These are phyloP conservation scores for Raddia distichophylla DNA, from an alignment of 176 grass and related monocot genomes.

Conservation along the genomic window DNA sequence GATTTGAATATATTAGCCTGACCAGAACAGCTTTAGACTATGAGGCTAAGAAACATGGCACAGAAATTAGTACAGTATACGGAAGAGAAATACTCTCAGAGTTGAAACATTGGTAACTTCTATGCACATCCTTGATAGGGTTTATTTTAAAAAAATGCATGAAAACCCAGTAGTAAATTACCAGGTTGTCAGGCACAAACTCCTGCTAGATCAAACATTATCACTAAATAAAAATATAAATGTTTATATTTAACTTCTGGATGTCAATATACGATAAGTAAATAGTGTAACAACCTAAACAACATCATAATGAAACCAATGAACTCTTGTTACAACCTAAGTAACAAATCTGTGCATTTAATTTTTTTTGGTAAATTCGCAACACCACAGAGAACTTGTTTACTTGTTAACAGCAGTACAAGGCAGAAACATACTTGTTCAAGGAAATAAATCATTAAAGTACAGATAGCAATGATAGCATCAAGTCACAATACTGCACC, in stretches of 20 bases:
- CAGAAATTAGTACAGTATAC: not conserved
- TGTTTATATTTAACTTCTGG: not conserved
- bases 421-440: not conserved
- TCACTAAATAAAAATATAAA: not conserved
- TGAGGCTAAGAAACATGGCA: not conserved
- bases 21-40: not conserved
- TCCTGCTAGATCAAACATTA: not conserved
- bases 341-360: not conserved
- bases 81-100: not conserved
- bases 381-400: not conserved
- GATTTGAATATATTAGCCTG: not conserved
- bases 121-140: not conserved
- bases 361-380: not conserved
- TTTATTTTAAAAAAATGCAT: not conserved
- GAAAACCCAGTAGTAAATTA: not conserved
- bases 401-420: not conserved
- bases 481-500: not conserved
- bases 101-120: not conserved
- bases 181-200: not conserved
- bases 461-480: slow-evolving; percentile 35
- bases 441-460: slow-evolving; percentile 15
- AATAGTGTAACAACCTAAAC: not conserved
- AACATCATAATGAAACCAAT: not conserved
- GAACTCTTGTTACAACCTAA: not conserved
- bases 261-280: not conserved